Evolutionary conservation across 1,284 basidiomycete species (phyloP), one percentile per base, ranked within the genome.

Genomic region (Stereum hirsutum): DNA sequence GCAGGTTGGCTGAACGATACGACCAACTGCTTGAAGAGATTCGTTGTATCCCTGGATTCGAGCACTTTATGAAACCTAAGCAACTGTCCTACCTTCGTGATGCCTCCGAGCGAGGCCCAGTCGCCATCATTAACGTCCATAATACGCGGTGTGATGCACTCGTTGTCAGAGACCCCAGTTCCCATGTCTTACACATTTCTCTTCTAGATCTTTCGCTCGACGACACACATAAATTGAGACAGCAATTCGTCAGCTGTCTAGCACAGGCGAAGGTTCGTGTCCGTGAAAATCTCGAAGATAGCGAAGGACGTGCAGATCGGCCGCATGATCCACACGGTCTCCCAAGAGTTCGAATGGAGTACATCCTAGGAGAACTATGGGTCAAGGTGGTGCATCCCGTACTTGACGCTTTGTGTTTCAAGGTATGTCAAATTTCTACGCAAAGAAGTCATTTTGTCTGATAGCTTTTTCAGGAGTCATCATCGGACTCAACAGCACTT

Each of bases 41-140:
- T 39, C 5, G 24, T 25, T 8, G 21, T 26, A 40, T 47, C 19
- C 42, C 41, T 30, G n/a, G 6, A 30, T 4, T 26, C 39, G 15
- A 25, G 25, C 3, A 42, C 39, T 50, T 58, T 43, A 49, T 57
- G 21, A 46, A 38, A 38, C 54, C 54, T n/a, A 47, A 33, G 15
- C 37, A 32, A 25, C 50, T 48, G 33, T 42, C 39, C 3, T 36
- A 43, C 11, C 49, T 56, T 5, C 44, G 36, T 25, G 23, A 49
- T 19, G 49, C 57, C 25, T 52, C 58, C n/a, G 28, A 39, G 19
- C 23, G 51, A 24, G 61, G 63, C 2, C 58, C 58, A 4, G 48
- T 65, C 17, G 54, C 63, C 23, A 41, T 63, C 21, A 42, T 65
- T 15, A 63, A 60, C 42, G 51, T 47, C 14, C 42, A 49, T 36